phyloP scores from a whole-genome alignment of 345 rosid genomes.

The Arabidopsis arenosa region DNA sequence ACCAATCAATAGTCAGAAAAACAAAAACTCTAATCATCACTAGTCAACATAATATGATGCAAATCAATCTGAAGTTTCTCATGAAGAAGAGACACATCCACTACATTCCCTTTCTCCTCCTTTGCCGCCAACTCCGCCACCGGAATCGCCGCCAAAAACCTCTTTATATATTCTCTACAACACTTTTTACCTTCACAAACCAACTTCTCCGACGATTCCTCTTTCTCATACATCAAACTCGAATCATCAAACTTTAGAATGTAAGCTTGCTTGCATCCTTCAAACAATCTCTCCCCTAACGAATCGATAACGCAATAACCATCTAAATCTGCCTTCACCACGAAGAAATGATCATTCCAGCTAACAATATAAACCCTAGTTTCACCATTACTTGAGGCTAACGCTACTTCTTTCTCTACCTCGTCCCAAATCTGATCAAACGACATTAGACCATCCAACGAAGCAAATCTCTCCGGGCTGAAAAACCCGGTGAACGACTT shows the following conservation, averaged over 20 bases:
- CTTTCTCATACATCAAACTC: constrained; percentile 46
- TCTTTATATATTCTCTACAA: constrained; percentile 66
- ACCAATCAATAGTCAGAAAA: constrained; percentile 18
- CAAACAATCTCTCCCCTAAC: constrained; percentile 62
- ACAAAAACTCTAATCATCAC: constrained; percentile 7
- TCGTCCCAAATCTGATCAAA: constrained; percentile 64
- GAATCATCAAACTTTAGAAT: constrained; percentile 63
- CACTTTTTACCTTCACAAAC: constrained; percentile 63
- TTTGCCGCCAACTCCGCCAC: constrained; percentile 57
- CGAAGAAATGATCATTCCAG: constrained; percentile 81
- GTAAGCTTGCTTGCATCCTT: constrained; percentile 67
- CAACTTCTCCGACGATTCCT: constrained; percentile 34
- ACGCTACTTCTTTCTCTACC: constrained; percentile 39
- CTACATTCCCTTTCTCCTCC: constrained; percentile 52
- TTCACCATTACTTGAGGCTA: constrained; percentile 18
- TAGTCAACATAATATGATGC: constrained; percentile 43
- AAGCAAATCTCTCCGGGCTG: constrained; percentile 55
- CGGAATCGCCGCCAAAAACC: constrained; percentile 69
- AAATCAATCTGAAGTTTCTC: constrained; percentile 73
- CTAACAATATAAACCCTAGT: constrained; percentile 55
- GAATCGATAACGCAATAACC: constrained; percentile 63
- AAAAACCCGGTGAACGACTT: constrained; percentile 62
- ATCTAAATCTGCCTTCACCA: constrained; percentile 51
- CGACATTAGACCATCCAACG: constrained; percentile 49
- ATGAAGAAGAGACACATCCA: constrained; percentile 47